Percentiles rank a stretch among this genome's conserved stretches.
Evolutionary conservation across 306 rosid species (phyloP).

Genomic region (Vigna hirtella): DNA sequence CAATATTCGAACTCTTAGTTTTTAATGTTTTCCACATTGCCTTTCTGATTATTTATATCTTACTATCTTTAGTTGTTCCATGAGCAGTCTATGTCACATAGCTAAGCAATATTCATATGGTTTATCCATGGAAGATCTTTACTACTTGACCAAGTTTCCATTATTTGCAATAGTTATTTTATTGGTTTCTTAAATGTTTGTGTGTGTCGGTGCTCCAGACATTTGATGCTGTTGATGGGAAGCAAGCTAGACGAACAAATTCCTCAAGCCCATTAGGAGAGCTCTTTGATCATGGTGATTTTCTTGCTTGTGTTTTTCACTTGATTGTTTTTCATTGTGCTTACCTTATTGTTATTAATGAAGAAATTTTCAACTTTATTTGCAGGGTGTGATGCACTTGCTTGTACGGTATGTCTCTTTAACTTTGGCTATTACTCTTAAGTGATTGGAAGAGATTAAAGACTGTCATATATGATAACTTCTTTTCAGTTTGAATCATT

Average conservation of each 20-base stretch:
- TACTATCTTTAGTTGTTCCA: constrained; percentile 1
- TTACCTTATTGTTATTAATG: constrained; percentile 40
- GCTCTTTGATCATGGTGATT: constrained; percentile 93
- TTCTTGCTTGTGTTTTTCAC: constrained; percentile 23
- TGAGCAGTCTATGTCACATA: neutral
- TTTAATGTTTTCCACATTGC: neutral
- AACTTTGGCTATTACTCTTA: constrained; percentile 32
- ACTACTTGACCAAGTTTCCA: constrained; percentile 13
- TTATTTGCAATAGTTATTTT: neutral
- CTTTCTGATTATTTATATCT: neutral
- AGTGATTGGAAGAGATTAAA: constrained; percentile 39
- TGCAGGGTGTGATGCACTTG: constrained; percentile 99
- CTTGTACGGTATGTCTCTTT: constrained; percentile 80
- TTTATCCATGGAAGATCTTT: constrained; percentile 23
- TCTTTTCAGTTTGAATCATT: constrained; percentile 77
- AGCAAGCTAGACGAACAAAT: constrained; percentile 96
- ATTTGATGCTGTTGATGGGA: constrained; percentile 99
- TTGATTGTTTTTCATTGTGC: constrained; percentile 13
- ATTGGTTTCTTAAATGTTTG: constrained; percentile 12
- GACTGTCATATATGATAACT: constrained; percentile 34
- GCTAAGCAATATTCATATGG: neutral
- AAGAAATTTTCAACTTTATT: constrained; percentile 45
- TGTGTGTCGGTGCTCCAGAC: constrained; percentile 51
- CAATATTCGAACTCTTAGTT: constrained; percentile 1
- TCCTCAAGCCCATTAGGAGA: constrained; percentile 98